A percentile compares a stretch with the other conserved stretches of the same genome.
Conservation (phyloP, 768 basidiomycete genomes). For the Daedaleopsis sinensis region DNA sequence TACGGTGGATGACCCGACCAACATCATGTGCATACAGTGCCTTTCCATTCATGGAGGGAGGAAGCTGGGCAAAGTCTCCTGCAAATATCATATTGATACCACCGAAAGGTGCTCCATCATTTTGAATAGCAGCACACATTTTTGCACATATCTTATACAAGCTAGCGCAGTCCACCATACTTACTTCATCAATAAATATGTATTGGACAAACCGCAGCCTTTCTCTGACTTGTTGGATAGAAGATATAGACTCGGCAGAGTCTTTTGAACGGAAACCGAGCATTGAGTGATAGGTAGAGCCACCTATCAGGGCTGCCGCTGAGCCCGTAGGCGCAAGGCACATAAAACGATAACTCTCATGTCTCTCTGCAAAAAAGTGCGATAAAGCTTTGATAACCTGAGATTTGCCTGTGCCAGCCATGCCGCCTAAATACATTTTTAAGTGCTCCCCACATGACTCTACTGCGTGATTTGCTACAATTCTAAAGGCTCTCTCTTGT, state of each 20-base stretch:
- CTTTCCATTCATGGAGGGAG: no score
- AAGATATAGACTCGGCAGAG: neutral
- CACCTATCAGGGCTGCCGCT: slow-evolving; percentile 18
- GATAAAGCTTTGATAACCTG: slow-evolving; percentile 17
- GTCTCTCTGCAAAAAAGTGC: slow-evolving; percentile 5
- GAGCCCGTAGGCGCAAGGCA: slow-evolving; percentile 18
- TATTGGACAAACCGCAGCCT: slow-evolving; percentile 35
- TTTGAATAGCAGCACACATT: slow-evolving; percentile 22
- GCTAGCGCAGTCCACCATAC: no score
- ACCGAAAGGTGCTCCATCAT: slow-evolving; percentile 32
- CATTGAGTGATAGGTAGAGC: slow-evolving; percentile 15
- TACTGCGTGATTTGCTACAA: no score
- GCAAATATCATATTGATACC: slow-evolving; percentile 45
- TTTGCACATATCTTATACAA: slow-evolving; percentile 31
- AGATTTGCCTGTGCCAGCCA: no score
- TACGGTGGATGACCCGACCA: no score
- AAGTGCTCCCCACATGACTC: no score
- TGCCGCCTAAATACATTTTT: no score
- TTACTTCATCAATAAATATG: slow-evolving; percentile 44
- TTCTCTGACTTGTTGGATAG: neutral
- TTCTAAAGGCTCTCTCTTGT: no score
- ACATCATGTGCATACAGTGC: no score
- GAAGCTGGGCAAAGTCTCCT: slow-evolving; percentile 41
- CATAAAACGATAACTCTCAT: slow-evolving; percentile 3
- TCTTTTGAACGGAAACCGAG: neutral